Percentiles rank a stretch among this genome's conserved stretches.
phyloP scores from a whole-genome alignment of 148 eudicot species.

The Rhododendron mucronatum region DNA sequence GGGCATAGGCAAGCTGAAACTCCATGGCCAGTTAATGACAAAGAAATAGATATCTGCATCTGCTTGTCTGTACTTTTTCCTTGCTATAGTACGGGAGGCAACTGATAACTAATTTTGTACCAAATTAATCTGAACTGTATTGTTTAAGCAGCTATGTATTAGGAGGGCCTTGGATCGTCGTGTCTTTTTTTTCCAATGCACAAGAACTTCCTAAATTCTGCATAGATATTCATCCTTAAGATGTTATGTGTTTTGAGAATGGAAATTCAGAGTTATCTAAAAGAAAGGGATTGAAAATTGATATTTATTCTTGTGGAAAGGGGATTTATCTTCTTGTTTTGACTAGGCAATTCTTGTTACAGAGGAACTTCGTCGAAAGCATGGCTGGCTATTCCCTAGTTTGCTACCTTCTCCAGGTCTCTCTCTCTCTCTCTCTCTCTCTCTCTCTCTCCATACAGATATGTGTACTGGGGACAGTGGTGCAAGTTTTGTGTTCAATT shows the following conservation, averaged over 20 bases:
- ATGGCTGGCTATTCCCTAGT: constrained; percentile 99
- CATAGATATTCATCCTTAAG: background rate
- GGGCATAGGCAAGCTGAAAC: background rate
- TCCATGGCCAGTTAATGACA: background rate
- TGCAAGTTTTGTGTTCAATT: background rate
- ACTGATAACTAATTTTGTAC: background rate
- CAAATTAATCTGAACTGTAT: background rate
- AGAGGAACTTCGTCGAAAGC: constrained; percentile 99
- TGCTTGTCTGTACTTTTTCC: background rate
- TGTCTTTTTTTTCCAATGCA: background rate
- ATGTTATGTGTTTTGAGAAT: background rate
- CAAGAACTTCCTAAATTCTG: background rate
- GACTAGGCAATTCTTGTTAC: constrained; percentile 31
- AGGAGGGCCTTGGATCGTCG: background rate
- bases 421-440: constrained; percentile 8
- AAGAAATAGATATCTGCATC: background rate
- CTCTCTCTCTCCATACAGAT: background rate
- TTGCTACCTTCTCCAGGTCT: constrained; percentile 96
- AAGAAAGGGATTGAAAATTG: background rate
- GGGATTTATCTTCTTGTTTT: background rate
- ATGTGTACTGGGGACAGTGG: background rate
- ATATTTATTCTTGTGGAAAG: background rate
- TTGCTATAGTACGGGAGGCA: background rate
- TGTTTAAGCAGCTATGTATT: background rate
- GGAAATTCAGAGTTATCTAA: background rate